Evolutionary conservation across 1,284 basidiomycete genomes (phyloP), one percentile per base, ranked within the genome.

Genomic region (Inonotus obliquus): DNA sequence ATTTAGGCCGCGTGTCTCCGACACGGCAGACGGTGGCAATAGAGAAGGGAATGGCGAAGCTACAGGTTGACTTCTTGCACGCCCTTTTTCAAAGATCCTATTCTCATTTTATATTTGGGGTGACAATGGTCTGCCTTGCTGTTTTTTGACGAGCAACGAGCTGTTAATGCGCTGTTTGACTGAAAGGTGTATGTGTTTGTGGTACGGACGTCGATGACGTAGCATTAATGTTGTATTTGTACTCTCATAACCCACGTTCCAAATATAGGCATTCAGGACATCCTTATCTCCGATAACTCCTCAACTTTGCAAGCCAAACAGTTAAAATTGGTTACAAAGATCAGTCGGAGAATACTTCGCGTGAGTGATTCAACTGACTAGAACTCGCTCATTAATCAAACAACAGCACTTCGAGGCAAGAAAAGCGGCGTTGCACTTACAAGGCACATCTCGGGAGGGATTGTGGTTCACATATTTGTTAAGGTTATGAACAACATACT

Each of bases 1-100:
- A 65, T 87, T 84, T 68, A 81, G 79, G 59, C 78, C 82, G 21
- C 53, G 41, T 19, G 59, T 6, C 25, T 37, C 39, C n/a, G 54
- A 61, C n/a, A 29, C 54, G 17, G 44, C 27, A n/a, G 52, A 19
- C 21, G 53, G 52, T 1, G 58, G 55, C 11, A 37, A 13, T 17
- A 38, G 27, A 38, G 57, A 63, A 59, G 45, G 38, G 37, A 51
- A 29, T 27, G 37, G 41, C 21, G 54, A 55, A 39, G 14, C 13
- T 27, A 21, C 17, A 4, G 11, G 6, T 23, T 55, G 54, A 39
- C 10, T 21, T 17, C 17, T 1, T 14, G 41, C 17, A 44, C 9
- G n/a, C 19, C 19, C 41, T 11, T 17, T 21, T 44, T 6, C 19
- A 21, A 44, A n/a, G 6, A 44, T 17, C 11, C 1, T 1, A n/a